Base-by-base conservation (phyloP, 352 stramenopile species). In the Blastocystis sp. region DNA sequence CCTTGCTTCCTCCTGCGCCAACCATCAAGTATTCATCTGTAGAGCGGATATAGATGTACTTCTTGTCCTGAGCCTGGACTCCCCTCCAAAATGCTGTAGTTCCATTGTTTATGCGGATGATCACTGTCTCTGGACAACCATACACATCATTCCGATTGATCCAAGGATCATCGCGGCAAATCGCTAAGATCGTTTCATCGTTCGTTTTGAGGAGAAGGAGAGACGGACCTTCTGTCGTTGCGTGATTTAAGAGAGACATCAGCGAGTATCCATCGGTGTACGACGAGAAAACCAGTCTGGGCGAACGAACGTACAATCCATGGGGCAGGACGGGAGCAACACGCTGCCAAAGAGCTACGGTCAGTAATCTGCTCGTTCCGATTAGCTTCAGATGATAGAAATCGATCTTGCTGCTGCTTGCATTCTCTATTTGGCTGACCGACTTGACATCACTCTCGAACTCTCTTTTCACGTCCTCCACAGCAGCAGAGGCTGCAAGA, bases 1-100 rank as follows among this genome's bases (percentile, higher is more conserved):
- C 68, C 37, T 56, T 43, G 7, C 29, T 56, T 56, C 68, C 68
- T 79, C 68, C 68, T 29, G 6, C 68, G 15, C 68, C 68, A 23
- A 79, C 37, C 8, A 79, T 62, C 20, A 79, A 20, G 8, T 18
- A 61, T 20, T 79, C 68, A 23, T 56, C 41, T 11, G 68, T 79
- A 8, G 68, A 79, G 8, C 68, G 68, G 37, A 79, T 79, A 34
- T 79, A 79, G 15, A 79, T 43, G n/a, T 41, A 79, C 3, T 76
- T 18, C 41, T 41, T 41, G 9, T 76, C 64, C 41, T 29, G 64
- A 47, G 64, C 6, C 13, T 29, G 7, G 3, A 23, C 11, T 2
- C 64, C 68, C 3, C 37, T 37, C 68, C 68, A 79, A 29, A 18
- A 8, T 26, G 3, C n/a, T 6, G 61, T 7, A 37, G 20, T 2